Evolutionary conservation across 345 rosid genomes (phyloP).

Genomic region (Odontarrhena argentea): DNA sequence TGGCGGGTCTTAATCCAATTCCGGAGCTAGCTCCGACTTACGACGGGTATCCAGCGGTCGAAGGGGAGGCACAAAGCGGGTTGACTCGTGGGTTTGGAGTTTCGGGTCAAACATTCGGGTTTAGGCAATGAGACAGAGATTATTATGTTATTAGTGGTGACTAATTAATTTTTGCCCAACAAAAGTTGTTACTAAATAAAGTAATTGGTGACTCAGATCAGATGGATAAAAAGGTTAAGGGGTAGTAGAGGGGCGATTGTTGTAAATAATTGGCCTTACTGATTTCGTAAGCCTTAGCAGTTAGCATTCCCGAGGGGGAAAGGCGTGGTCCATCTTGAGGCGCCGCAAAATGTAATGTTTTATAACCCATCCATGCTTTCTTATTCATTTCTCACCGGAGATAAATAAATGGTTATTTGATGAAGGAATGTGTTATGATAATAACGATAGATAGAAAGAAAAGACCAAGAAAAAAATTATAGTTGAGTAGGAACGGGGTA

Average conservation of each 20-base stretch:
- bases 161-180: too few species aligned
- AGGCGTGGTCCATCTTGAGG: conserved; percentile 8
- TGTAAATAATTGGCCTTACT: conserved; percentile 28
- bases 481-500: too few species aligned
- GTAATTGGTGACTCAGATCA: neutral
- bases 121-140: conserved; percentile 43
- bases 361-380: neutral
- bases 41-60: conserved; percentile 48
- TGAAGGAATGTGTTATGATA: too few species aligned
- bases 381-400: conserved; percentile 16
- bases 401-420: conserved; percentile 5
- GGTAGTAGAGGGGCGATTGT: conserved; percentile 22
- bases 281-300: conserved; percentile 25
- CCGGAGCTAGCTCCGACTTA: conserved; percentile 49
- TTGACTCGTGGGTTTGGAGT: conserved; percentile 61
- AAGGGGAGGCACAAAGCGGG: conserved; percentile 80
- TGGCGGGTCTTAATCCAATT: conserved; percentile 55
- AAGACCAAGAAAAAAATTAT: too few species aligned
- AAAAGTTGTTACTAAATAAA: neutral
- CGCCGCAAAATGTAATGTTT: conserved; percentile 1
- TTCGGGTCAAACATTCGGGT: conserved; percentile 61
- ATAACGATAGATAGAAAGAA: too few species aligned
- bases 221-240: conserved; percentile 2
- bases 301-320: neutral
- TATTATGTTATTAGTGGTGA: too few species aligned